Evolutionary conservation across 371 early-diverging fungal species (phyloP).

Genomic region (Haplosporangium sp.): DNA sequence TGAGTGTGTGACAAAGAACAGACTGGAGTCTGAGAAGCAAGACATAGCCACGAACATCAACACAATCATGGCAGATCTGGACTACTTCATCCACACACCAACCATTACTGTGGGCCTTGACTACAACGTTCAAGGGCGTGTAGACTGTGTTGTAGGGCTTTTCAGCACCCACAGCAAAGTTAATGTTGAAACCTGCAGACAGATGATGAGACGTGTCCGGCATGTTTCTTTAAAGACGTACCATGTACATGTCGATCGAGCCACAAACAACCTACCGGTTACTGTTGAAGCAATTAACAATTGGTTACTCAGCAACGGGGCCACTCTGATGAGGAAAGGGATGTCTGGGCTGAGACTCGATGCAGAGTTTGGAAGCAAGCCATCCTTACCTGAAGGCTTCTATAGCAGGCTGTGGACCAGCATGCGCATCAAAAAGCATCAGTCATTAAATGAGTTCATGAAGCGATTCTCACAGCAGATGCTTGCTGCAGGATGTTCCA

Average conservation of each 20-base stretch:
- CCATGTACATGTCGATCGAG: slow-evolving; percentile 8
- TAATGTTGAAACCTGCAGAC: slow-evolving; percentile 13
- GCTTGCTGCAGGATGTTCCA: slow-evolving; percentile 11
- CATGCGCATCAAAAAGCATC: slow-evolving; percentile 9
- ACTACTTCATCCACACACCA: slow-evolving; percentile 26
- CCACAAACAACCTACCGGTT: slow-evolving; percentile 7
- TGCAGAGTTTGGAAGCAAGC: too few relatives aligned
- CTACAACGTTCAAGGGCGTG: slow-evolving; percentile 8
- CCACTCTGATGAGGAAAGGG: too few relatives aligned
- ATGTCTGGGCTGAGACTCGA: too few relatives aligned
- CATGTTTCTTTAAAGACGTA: slow-evolving; percentile 8
- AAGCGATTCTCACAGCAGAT: slow-evolving; percentile 18
- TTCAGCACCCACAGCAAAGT: slow-evolving; percentile 14
- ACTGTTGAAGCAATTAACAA: too few relatives aligned
- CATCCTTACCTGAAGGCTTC: too few relatives aligned
- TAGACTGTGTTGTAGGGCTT: slow-evolving; percentile 15
- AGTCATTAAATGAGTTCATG: slow-evolving; percentile 16
- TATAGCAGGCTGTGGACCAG: too few relatives aligned
- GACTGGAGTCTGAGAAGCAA: not conserved
- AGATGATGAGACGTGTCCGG: slow-evolving; percentile 19
- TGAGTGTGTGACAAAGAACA: slow-evolving; percentile 16
- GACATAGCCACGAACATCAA: slow-evolving; percentile 15
- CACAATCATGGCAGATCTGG: slow-evolving; percentile 12
- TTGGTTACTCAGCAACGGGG: too few relatives aligned
- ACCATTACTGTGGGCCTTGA: slow-evolving; percentile 22